Evolutionary conservation across 176 grass and related monocot genomes (phyloP).

Genomic region (Musa beccarii): DNA sequence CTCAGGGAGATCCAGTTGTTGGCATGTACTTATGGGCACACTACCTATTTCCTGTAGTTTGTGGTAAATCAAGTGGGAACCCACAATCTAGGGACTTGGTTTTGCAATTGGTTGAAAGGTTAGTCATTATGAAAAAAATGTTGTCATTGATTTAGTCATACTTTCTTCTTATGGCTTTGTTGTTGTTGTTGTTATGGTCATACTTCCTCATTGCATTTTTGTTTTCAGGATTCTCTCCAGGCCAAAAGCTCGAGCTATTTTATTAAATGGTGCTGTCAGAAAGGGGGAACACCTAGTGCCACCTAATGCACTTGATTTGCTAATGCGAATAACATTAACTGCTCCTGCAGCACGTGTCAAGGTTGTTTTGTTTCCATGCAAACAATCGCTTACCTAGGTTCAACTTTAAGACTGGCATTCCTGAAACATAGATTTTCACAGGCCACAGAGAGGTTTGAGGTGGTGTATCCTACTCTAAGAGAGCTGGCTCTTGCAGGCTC

Average conservation of each 20-base stretch:
- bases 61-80: slow-evolving; percentile 68
- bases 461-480: slow-evolving; percentile 70
- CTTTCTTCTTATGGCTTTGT: background rate
- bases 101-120: slow-evolving; percentile 92
- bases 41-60: slow-evolving; percentile 70
- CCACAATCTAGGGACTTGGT: slow-evolving; percentile 75
- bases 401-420: background rate
- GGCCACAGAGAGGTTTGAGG: slow-evolving; percentile 94
- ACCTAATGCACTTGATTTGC: slow-evolving; percentile 59
- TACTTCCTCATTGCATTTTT: background rate
- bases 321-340: slow-evolving; percentile 66
- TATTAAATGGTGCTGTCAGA: slow-evolving; percentile 78
- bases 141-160: background rate
- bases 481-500: slow-evolving; percentile 78
- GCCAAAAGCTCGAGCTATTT: slow-evolving; percentile 65
- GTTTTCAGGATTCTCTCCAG: slow-evolving; percentile 51
- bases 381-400: background rate
- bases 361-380: slow-evolving; percentile 25
- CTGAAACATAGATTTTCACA: slow-evolving; percentile 21
- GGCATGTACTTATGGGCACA: slow-evolving; percentile 84
- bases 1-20: slow-evolving; percentile 68
- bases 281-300: slow-evolving; percentile 82
- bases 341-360: slow-evolving; percentile 51
- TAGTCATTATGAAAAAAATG: background rate
- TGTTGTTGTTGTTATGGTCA: background rate